Conservation (phyloP, 2,329 filamentous ascomycete genomes). For the Colletotrichum navitas region DNA sequence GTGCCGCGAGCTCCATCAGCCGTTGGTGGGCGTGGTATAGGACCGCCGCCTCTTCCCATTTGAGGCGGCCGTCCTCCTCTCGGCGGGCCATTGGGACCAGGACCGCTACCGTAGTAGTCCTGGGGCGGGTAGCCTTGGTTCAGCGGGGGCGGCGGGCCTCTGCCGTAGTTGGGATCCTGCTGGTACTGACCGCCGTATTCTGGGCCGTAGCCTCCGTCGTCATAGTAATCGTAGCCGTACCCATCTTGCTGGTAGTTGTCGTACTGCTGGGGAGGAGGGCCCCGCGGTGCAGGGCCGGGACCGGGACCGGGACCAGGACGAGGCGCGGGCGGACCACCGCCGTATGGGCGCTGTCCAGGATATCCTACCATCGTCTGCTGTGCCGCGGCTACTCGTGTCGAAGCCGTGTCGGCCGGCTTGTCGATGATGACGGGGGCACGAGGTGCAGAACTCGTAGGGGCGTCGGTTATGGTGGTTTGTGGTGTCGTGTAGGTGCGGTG, state of each 20-base stretch:
- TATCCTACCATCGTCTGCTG: conserved; percentile 48
- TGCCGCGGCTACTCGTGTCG: conserved; percentile 16
- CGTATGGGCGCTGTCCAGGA: conserved; percentile 62
- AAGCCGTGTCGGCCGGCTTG: conserved; percentile 1
- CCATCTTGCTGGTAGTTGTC: conserved; percentile 59
- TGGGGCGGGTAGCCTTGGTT: conserved; percentile 56
- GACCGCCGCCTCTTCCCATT: conserved; percentile 61
- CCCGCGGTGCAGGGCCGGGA: conserved; percentile 44
- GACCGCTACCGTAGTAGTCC: conserved; percentile 59
- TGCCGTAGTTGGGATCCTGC: conserved; percentile 60
- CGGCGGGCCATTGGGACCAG: conserved; percentile 52
- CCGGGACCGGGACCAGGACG: conserved; percentile 52
- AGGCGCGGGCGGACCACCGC: conserved; percentile 58
- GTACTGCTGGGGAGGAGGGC: conserved; percentile 54
- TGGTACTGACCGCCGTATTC: conserved; percentile 58
- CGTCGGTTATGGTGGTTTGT: neutral
- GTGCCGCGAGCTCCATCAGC: conserved; percentile 54
- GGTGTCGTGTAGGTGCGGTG: neutral
- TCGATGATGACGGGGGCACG: conserved; percentile 9
- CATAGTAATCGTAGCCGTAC: conserved; percentile 61
- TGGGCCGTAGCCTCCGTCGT: conserved; percentile 55
- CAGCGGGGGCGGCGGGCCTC: conserved; percentile 53
- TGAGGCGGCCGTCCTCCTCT: conserved; percentile 58
- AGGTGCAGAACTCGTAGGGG: conserved; percentile 2
- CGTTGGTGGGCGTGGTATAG: conserved; percentile 57